These are phyloP conservation scores for Friedmanniomyces endolithicus DNA, from an alignment of 495 filamentous ascomycete genomes.

Conservation along the genomic window DNA sequence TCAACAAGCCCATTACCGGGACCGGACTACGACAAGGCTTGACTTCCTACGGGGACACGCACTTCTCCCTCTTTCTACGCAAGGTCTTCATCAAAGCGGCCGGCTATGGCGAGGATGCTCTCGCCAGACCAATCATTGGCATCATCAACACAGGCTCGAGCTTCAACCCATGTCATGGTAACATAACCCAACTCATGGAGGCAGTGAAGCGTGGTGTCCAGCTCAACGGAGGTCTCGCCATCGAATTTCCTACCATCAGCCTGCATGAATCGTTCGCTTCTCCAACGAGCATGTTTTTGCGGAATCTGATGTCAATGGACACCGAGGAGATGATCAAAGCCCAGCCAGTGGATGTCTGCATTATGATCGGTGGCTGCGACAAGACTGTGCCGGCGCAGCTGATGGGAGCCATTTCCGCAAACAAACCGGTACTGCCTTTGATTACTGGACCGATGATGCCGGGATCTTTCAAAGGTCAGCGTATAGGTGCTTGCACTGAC, in stretches of 20 bases:
- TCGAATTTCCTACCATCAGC: constrained; percentile 58
- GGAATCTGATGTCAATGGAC: constrained; percentile 62
- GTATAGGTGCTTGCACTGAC: constrained; percentile 56
- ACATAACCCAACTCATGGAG: constrained; percentile 54
- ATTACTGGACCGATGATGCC: constrained; percentile 59
- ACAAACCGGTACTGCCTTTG: constrained; percentile 51
- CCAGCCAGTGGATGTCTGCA: constrained; percentile 50
- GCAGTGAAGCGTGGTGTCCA: constrained; percentile 52
- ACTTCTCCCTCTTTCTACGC: constrained; percentile 57
- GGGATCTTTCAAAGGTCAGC: constrained; percentile 43
- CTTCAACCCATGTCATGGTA: constrained; percentile 59
- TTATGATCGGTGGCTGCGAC: constrained; percentile 57
- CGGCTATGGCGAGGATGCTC: constrained; percentile 54
- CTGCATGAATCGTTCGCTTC: constrained; percentile 50
- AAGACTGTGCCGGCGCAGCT: constrained; percentile 57
- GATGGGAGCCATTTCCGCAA: constrained; percentile 58
- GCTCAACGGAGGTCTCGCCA: constrained; percentile 45
- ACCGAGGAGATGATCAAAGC: constrained; percentile 59
- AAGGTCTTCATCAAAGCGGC: constrained; percentile 61
- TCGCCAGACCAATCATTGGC: constrained; percentile 51
- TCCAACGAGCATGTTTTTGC: constrained; percentile 56
- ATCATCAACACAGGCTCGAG: constrained; percentile 54
- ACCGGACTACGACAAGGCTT: constrained; percentile 47
- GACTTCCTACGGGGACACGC: constrained; percentile 55
- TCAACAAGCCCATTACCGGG: neutral